Percentiles rank a stretch among this genome's conserved stretches.
Conservation (phyloP, 129 eudicot genomes). For the Daucus carota region DNA sequence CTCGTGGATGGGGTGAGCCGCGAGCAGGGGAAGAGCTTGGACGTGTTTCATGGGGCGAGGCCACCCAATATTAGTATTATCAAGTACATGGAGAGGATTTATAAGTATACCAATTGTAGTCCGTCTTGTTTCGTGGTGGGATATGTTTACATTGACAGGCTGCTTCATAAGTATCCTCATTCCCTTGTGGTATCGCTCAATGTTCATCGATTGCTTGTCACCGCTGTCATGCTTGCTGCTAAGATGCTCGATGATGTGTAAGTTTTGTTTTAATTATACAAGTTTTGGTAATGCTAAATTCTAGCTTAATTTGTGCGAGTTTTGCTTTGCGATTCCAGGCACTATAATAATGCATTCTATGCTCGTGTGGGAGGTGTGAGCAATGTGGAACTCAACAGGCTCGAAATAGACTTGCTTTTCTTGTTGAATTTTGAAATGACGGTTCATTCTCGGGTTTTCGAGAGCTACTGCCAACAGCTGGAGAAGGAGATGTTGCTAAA, state of each 20-base stretch:
- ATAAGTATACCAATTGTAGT: conserved; percentile 80
- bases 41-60: conserved; percentile 63
- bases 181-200: conserved; percentile 67
- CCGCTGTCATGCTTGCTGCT: conserved; percentile 85
- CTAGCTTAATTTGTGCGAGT: not conserved
- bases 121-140: conserved; percentile 97
- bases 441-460: conserved; percentile 41
- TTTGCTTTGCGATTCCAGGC: conserved; percentile 24
- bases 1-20: conserved; percentile 14
- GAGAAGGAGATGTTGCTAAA: conserved; percentile 40
- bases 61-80: conserved; percentile 68
- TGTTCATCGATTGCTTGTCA: conserved; percentile 86
- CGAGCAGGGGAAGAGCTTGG: conserved; percentile 46
- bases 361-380: conserved; percentile 61
- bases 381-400: conserved; percentile 41
- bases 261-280: too few species aligned
- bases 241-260: conserved; percentile 91
- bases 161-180: conserved; percentile 68
- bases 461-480: conserved; percentile 49
- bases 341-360: conserved; percentile 51
- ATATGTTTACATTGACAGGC: conserved; percentile 69
- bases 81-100: conserved; percentile 79
- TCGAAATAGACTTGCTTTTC: conserved; percentile 47
- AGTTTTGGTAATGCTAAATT: too few species aligned
- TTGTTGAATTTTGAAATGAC: conserved; percentile 38